Evolutionary conservation across 495 filamentous ascomycete genomes (phyloP).

Genomic region (Talaromyces adpressus): DNA sequence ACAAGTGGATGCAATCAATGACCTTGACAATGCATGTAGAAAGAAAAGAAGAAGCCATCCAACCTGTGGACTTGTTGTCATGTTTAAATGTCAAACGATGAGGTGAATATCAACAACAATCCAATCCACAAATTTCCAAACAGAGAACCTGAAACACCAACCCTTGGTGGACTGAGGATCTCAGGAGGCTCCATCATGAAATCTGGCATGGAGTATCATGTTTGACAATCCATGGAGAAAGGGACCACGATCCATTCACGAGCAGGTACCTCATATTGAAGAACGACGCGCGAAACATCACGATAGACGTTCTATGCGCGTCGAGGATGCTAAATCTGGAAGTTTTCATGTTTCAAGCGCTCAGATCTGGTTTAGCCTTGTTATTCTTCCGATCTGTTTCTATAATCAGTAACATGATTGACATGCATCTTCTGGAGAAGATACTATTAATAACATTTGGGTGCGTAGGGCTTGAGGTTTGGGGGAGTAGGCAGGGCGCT

Average conservation of each 20-base stretch:
- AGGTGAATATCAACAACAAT: not conserved
- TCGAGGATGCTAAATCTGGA: conserved; percentile 6
- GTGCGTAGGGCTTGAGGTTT: not conserved
- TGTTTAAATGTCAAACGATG: conserved; percentile 31
- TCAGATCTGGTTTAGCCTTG: not conserved
- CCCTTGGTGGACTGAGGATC: not conserved
- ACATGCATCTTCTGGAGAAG: conserved; percentile 2
- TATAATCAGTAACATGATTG: conserved; percentile 7
- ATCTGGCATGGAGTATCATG: not conserved
- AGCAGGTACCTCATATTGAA: conserved; percentile 8
- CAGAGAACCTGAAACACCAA: conserved; percentile 35
- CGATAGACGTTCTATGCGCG: not conserved
- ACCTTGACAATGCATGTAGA: not conserved
- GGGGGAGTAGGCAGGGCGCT: not conserved
- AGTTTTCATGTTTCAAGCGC: conserved; percentile 8
- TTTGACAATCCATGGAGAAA: not conserved
- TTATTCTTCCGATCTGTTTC: conserved; percentile 1
- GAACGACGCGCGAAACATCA: conserved; percentile 8
- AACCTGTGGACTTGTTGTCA: conserved; percentile 26
- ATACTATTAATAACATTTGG: conserved; percentile 8
- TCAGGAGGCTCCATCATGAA: conserved; percentile 2
- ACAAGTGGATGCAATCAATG: not conserved
- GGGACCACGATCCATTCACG: not conserved
- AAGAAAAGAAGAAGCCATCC: conserved; percentile 10
- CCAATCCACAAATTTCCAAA: conserved; percentile 17